A percentile compares a stretch with the other conserved stretches of the same genome.
These are phyloP conservation scores for Stachybotrys chlorohalonatus DNA, from an alignment of 2,329 filamentous ascomycete species.

Conservation along the genomic window DNA sequence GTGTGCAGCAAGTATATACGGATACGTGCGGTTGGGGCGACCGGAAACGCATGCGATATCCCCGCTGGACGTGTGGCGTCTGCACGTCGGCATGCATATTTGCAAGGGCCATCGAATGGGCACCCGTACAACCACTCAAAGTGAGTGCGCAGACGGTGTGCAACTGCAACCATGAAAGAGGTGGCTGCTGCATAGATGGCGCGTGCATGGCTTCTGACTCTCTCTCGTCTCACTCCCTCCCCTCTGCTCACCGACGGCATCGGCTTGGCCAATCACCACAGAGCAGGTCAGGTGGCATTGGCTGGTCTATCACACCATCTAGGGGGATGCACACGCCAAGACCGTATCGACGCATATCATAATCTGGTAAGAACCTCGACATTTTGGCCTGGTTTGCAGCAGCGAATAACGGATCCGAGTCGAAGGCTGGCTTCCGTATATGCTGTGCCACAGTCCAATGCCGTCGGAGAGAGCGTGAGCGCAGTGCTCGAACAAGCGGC, in stretches of 20 bases:
- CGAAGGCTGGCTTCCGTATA: too few relatives aligned
- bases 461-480: too few relatives aligned
- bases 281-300: background rate
- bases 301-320: background rate
- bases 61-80: background rate
- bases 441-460: too few relatives aligned
- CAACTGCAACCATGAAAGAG: background rate
- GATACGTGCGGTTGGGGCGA: background rate
- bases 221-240: background rate
- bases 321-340: background rate
- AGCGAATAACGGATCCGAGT: too few relatives aligned
- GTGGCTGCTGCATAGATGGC: background rate
- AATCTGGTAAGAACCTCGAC: background rate
- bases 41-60: background rate
- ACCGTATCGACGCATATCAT: background rate
- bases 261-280: background rate
- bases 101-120: background rate
- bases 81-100: background rate
- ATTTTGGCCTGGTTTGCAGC: background rate
- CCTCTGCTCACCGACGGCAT: background rate
- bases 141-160: too few relatives aligned
- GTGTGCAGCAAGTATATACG: background rate
- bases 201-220: background rate
- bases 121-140: background rate
- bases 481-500: too few relatives aligned